phyloP scores from a whole-genome alignment of 768 basidiomycete genomes.

The Collybia sordida region DNA sequence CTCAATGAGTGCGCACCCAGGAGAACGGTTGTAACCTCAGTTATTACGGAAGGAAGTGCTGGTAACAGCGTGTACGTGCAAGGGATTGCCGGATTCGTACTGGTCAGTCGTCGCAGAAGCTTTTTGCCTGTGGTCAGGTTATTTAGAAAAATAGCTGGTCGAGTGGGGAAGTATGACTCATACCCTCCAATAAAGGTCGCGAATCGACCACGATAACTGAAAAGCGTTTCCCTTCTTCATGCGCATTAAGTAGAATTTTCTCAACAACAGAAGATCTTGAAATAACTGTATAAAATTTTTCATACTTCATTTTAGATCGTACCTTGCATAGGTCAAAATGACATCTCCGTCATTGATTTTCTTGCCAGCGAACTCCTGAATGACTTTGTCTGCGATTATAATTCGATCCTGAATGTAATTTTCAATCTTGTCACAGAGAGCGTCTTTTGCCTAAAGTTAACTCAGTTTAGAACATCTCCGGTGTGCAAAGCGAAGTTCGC shows the following conservation, averaged over 20 bases:
- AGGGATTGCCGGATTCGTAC: conserved; percentile 58
- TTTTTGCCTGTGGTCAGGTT: conserved; percentile 60
- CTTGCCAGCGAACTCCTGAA: conserved; percentile 81
- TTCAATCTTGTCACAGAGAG: conserved; percentile 82
- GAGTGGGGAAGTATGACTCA: not conserved
- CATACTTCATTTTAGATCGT: conserved; percentile 11
- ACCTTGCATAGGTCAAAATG: conserved; percentile 93
- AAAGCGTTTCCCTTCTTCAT: conserved; percentile 72
- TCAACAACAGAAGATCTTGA: conserved; percentile 92
- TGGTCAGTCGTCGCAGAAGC: conserved; percentile 67
- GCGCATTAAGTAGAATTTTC: conserved; percentile 79
- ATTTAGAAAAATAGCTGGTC: conserved; percentile 1
- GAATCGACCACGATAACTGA: conserved; percentile 94
- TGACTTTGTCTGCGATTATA: conserved; percentile 89
- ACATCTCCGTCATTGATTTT: conserved; percentile 96
- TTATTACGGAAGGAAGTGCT: conserved; percentile 76
- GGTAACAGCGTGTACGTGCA: conserved; percentile 93
- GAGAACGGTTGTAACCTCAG: conserved; percentile 80
- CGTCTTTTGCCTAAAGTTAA: conserved; percentile 75
- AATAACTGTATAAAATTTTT: conserved; percentile 4
- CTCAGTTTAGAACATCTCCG: conserved; percentile 5
- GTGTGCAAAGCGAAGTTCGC: conserved; percentile 13
- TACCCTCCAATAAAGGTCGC: conserved; percentile 91
- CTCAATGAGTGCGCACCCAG: conserved; percentile 94
- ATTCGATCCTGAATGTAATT: conserved; percentile 94